Evolutionary conservation across 495 filamentous ascomycete species (phyloP).

Genomic region (Podospora appendiculata): DNA sequence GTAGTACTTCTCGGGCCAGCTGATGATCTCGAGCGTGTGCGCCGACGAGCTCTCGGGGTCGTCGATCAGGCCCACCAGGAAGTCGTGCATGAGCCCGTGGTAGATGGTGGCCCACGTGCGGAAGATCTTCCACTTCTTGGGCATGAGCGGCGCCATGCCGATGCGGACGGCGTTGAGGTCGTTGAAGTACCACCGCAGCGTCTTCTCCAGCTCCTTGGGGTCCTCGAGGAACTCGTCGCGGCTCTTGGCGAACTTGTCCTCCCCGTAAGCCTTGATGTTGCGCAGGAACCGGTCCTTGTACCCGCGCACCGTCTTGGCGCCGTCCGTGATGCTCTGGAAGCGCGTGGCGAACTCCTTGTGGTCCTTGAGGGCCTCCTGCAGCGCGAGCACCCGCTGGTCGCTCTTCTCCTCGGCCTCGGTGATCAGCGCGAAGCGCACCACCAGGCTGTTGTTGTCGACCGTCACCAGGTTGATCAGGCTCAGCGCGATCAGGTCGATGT

Average conservation of each 20-base stretch:
- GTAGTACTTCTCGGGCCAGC: conserved; percentile 94
- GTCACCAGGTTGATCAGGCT: conserved; percentile 83
- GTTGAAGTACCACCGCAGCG: conserved; percentile 92
- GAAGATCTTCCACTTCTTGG: conserved; percentile 97
- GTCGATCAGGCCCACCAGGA: conserved; percentile 71
- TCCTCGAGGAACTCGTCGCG: conserved; percentile 73
- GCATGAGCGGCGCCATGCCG: conserved; percentile 83
- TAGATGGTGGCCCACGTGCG: conserved; percentile 84
- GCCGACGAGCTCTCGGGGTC: conserved; percentile 68
- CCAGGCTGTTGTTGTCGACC: conserved; percentile 74
- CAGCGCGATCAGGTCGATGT: conserved; percentile 78
- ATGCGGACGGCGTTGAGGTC: conserved; percentile 86
- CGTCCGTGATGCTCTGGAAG: conserved; percentile 91
- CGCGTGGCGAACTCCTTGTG: conserved; percentile 87
- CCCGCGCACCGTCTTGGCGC: conserved; percentile 81
- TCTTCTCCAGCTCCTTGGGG: conserved; percentile 76
- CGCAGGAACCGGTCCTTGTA: conserved; percentile 94
- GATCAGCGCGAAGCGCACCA: conserved; percentile 84
- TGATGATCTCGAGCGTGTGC: conserved; percentile 81
- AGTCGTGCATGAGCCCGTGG: conserved; percentile 90
- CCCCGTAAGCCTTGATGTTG: conserved; percentile 64
- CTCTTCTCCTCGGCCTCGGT: conserved; percentile 95
- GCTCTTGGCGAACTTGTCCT: conserved; percentile 65
- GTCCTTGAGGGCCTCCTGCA: conserved; percentile 90
- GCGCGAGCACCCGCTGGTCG: conserved; percentile 78